These are phyloP conservation scores for Danielia reshetovae DNA, from an alignment of 805 yeast genomes.

Conservation along the genomic window DNA sequence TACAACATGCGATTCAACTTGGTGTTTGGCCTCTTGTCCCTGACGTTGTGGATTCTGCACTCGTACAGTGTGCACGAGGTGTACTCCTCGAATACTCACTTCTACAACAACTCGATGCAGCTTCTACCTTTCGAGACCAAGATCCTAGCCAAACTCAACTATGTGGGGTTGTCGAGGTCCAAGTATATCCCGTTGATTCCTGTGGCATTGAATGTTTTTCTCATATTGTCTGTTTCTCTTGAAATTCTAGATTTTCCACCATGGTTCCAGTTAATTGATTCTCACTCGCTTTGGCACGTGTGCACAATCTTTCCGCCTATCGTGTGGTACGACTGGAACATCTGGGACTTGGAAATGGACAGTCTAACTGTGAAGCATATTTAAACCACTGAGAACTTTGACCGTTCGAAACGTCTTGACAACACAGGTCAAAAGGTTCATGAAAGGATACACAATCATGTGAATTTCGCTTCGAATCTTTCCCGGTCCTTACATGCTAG, in stretches of 20 bases:
- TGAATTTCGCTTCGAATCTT: too few species aligned
- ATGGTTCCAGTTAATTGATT: conserved; percentile 59
- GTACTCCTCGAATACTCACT: conserved; percentile 14
- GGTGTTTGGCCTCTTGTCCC: conserved; percentile 26
- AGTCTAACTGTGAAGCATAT: too few species aligned
- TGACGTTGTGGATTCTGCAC: conserved; percentile 33
- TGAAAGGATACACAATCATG: too few species aligned
- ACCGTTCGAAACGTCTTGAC: too few species aligned
- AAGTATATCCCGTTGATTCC: conserved; percentile 34
- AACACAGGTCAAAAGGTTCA: too few species aligned
- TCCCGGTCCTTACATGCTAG: too few species aligned
- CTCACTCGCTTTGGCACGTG: conserved; percentile 93
- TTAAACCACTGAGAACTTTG: too few species aligned
- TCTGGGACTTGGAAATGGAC: conserved; percentile 41
- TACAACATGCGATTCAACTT: conserved; percentile 34
- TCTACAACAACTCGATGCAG: conserved; percentile 33
- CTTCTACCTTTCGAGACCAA: conserved; percentile 38
- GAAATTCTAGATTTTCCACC: conserved; percentile 38
- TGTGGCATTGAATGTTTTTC: conserved; percentile 28
- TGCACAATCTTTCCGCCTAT: conserved; percentile 80
- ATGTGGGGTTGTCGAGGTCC: conserved; percentile 23
- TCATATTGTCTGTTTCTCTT: conserved; percentile 28
- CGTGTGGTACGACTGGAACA: conserved; percentile 63
- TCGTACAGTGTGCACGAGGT: conserved; percentile 18
- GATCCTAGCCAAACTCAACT: conserved; percentile 28